phyloP scores from a whole-genome alignment of 371 early-diverging fungal species.

The Lichtheimia hyalospora region DNA sequence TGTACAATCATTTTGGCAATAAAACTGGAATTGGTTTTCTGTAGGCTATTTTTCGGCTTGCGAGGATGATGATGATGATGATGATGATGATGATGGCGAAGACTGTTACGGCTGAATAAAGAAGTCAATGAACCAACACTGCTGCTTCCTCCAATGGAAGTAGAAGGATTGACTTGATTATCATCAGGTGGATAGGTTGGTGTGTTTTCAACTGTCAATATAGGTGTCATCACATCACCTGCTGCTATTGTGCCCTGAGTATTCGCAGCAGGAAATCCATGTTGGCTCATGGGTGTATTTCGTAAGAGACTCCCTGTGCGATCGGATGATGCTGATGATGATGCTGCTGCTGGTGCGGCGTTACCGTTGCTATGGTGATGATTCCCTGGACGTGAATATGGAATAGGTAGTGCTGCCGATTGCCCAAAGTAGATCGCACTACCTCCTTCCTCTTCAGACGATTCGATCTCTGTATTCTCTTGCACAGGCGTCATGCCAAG shows the following conservation, averaged over 20 bases:
- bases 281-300: constrained; percentile 1
- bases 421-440: constrained; percentile 14
- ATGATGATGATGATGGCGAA: constrained; percentile 21
- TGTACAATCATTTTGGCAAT: constrained; percentile 77
- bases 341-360: neutral
- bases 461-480: constrained; percentile 10
- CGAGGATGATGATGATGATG: constrained; percentile 24
- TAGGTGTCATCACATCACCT: neutral
- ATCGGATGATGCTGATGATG: constrained; percentile 21
- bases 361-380: too few species aligned
- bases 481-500: constrained; percentile 11
- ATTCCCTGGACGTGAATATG: constrained; percentile 9
- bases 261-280: neutral
- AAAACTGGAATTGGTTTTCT: constrained; percentile 73
- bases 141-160: constrained; percentile 13
- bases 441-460: constrained; percentile 17
- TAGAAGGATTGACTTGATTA: constrained; percentile 7
- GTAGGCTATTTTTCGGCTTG: constrained; percentile 62
- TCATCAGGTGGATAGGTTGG: neutral
- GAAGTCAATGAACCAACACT: constrained; percentile 20
- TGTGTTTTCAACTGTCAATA: neutral
- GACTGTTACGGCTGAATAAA: constrained; percentile 15
- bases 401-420: constrained; percentile 39
- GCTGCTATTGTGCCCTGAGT: constrained; percentile 7
- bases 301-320: constrained; percentile 5